A percentile compares a stretch with the other conserved stretches of the same genome.
phyloP scores from a whole-genome alignment of 306 rosid genomes.

The Begonia fuchsioides region DNA sequence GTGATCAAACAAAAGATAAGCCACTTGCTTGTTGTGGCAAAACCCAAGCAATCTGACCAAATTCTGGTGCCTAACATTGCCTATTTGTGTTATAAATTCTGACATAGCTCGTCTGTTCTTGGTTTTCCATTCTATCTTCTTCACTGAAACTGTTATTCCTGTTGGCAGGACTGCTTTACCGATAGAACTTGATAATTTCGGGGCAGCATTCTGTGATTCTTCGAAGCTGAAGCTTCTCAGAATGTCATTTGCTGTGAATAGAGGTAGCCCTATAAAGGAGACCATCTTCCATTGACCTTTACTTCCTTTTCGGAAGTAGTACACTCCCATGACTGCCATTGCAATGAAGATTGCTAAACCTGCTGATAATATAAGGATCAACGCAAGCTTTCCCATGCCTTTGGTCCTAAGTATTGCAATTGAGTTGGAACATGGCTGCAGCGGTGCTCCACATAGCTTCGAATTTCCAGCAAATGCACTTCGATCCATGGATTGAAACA shows the following conservation, averaged over 20 bases:
- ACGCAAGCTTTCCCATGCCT: too few relatives aligned
- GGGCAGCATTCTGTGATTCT: slow-evolving; percentile 27
- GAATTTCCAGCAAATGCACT: slow-evolving; percentile 71
- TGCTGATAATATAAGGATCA: slow-evolving; percentile 33
- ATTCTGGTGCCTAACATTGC: slow-evolving; percentile 66
- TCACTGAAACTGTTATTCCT: slow-evolving; percentile 71
- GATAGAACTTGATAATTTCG: slow-evolving; percentile 30
- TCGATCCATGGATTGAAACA: slow-evolving; percentile 35
- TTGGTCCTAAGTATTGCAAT: too few relatives aligned
- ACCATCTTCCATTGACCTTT: slow-evolving; percentile 75
- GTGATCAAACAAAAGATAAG: slow-evolving; percentile 62
- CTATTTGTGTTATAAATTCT: slow-evolving; percentile 39
- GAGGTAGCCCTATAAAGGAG: slow-evolving; percentile 70
- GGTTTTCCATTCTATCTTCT: slow-evolving; percentile 57
- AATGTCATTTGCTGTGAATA: slow-evolving; percentile 64
- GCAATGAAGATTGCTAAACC: slow-evolving; percentile 36
- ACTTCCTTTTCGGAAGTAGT: slow-evolving; percentile 28
- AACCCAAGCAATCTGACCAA: slow-evolving; percentile 48
- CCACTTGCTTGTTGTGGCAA: slow-evolving; percentile 66
- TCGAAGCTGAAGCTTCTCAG: slow-evolving; percentile 45
- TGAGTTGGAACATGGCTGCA: slow-evolving; percentile 47
- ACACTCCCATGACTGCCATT: slow-evolving; percentile 27
- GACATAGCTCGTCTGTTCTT: slow-evolving; percentile 28
- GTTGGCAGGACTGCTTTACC: slow-evolving; percentile 74
- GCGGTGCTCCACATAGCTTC: slow-evolving; percentile 77